Base-by-base conservation (phyloP, 2,329 filamentous ascomycete species). In the Geosmithia putterillii region DNA sequence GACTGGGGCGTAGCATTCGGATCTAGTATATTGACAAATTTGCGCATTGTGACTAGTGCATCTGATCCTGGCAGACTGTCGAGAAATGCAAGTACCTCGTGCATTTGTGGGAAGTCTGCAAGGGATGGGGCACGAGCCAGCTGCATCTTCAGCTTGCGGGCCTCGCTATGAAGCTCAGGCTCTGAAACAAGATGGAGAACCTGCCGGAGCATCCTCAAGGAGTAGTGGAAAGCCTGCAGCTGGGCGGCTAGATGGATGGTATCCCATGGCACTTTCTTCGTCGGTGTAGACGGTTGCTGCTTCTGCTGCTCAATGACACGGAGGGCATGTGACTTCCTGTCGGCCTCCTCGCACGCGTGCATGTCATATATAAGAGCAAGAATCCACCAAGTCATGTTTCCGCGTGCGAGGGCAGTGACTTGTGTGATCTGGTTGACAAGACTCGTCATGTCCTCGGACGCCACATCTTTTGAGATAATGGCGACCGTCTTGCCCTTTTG, bases 241-340 rank as follows among this genome's bases (percentile, higher is more conserved):
- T 81, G 75, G 1, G 79, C 78, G 8, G 69, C 56, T 40, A 82
- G 65, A 51, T 86, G 81, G 38, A 83, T 58, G 17, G 71, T 61
- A 9, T 71, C 63, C 82, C 81, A 85, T 2, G 50, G 57, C 40
- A 52, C 21, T 38, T 46, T n/a, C n/a, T n/a, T 43, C 7, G 41
- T 2, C 2, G 40, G 41, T 6, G 36, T 23, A 10, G 41, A 18
- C 15, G 44, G 25, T 6, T 17, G 21, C 42, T 38, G 15, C 39
- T 14, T n/a, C 28, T 38, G 43, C 10, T 44, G 41, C 41, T 54
- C 50, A 12, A 62, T 45, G 12, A 48, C 51, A 21, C 48, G 44
- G 17, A 58, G 44, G 10, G 38, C 40, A 19, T 56, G 51, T 2
- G 56, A 54, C 14, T 48, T 45, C 23, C 60, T 59, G 20, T 47